Conservation (phyloP, 768 basidiomycete genomes). For the Panellus pusillus region DNA sequence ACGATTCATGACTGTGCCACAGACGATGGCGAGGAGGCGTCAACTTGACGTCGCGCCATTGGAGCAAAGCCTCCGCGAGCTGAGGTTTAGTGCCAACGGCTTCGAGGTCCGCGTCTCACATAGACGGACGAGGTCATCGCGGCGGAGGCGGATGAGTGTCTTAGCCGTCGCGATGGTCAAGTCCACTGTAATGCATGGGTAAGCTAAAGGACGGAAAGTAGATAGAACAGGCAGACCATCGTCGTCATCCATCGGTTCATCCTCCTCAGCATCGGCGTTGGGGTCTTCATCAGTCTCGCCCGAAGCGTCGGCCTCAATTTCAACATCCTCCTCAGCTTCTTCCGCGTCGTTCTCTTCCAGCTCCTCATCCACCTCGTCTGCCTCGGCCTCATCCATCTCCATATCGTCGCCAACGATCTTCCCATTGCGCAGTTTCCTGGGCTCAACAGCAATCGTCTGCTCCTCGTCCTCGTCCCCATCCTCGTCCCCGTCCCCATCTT, state of each 20-base stretch:
- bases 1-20: conserved; percentile 56
- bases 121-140: conserved; percentile 89
- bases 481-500: too few relatives aligned
- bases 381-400: conserved; percentile 38
- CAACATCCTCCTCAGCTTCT: conserved; percentile 34
- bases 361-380: conserved; percentile 35
- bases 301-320: conserved; percentile 42
- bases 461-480: conserved; percentile 43
- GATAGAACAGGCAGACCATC: conserved; percentile 42
- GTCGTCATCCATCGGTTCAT: conserved; percentile 54
- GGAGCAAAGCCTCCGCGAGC: conserved; percentile 83
- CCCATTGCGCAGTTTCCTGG: conserved; percentile 59
- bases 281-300: conserved; percentile 34
- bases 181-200: conserved; percentile 55
- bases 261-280: conserved; percentile 27
- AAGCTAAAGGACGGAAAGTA: conserved; percentile 12
- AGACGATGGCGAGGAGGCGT: conserved; percentile 76
- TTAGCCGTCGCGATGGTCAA: conserved; percentile 82
- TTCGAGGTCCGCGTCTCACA: conserved; percentile 88
- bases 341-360: conserved; percentile 40
- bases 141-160: conserved; percentile 78
- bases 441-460: conserved; percentile 43
- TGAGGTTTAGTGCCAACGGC: conserved; percentile 90
- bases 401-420: conserved; percentile 63
- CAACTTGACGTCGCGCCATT: conserved; percentile 79